Base-by-base conservation (phyloP, 305 asterid genomes). In the Lippia alba region DNA sequence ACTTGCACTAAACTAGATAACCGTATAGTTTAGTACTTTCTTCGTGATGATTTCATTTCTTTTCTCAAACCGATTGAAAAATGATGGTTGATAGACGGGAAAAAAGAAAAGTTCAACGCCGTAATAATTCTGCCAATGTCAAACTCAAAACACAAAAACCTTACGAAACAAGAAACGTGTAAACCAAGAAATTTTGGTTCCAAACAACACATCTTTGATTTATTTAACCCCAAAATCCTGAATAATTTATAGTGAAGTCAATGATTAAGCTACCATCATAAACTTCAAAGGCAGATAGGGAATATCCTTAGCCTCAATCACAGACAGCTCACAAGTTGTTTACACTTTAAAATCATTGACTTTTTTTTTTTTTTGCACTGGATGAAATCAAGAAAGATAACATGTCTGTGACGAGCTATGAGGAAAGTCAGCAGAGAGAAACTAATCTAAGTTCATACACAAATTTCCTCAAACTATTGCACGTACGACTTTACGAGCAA, bases 171-270 rank as follows among this genome's bases (percentile, higher is more conserved):
- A 61, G 19, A 56, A 56, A 69, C 56, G 44, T 57, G 60, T 46
- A 6, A 17, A 18, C 55, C 4, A 61, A 9, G 57, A 61, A 40
- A 41, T 16, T 14, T 15, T 46, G 63, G 46, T 44, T 53, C 55
- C 70, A 32, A 54, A 49, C 64, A 55, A n/a, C 41, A 36, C 60
- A 12, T 40, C 44, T 56, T 67, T 39, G 39, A 36, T 36, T 69
- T 58, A 48, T 30, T 45, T 33, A 48, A 69, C 39, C 8, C 36
- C 4, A 16, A 15, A 51, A 39, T 24, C 39, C 7, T 6, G 24
- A 40, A 30, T 39, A 12, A 19, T 54, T 72, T 3, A 56, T 46
- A 40, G 19, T 12, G 62, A 77, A 75, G 84, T 80, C 83, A 77
- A 83, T 61, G 66, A 40, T 12, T 61, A 19, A 65, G 61, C 36